Evolutionary conservation across 805 yeast species (phyloP), one percentile per base, ranked within the genome.

Genomic region (Ogataea ganodermae): DNA sequence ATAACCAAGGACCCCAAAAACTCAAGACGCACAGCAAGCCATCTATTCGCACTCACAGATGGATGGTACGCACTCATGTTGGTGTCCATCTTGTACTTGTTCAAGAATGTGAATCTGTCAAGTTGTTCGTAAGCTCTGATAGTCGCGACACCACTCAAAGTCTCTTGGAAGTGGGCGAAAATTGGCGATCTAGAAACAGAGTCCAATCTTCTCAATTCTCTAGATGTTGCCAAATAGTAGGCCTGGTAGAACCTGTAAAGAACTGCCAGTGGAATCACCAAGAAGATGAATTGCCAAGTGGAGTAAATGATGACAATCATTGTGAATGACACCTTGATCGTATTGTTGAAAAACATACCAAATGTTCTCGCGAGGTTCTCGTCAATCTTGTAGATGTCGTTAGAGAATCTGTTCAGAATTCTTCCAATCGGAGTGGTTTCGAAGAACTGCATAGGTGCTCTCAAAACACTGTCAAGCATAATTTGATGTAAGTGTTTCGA

Each of bases 371-470:
- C 86, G 52, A 81, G 70, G 23, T 74, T 73, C 62, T 89, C 96
- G 70, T 91, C 98, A 52, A 92, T 81, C 65, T 87, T 87, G 69
- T 88, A 88, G 44, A 91, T 80, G 73, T 91, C 98, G 65, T 82
- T 90, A 3, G 97, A 88, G 65, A 91, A 91, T 65, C 98, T 76
- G 72, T 91, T 91, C 66, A 90, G 72, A 48, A 91, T 80, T 70
- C 98, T 79, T 30, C 98, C 98, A 54, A 90, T 83, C 46, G 97
- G 98, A 0, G 98, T 91, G 1, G 96, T 89, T 68, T 91, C 98
- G 62, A 91, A 91, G 66, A 92, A 91, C 26, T 89, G 78, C 97
- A 91, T 92, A 52, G 97, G 97, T 0, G 97, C 94, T 55, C 91
- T 77, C 50, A 92, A 68, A 12, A 91, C 94, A 45, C 68, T 56